phyloP scores from a whole-genome alignment of 148 eudicot genomes.

The Arbutus unedo region DNA sequence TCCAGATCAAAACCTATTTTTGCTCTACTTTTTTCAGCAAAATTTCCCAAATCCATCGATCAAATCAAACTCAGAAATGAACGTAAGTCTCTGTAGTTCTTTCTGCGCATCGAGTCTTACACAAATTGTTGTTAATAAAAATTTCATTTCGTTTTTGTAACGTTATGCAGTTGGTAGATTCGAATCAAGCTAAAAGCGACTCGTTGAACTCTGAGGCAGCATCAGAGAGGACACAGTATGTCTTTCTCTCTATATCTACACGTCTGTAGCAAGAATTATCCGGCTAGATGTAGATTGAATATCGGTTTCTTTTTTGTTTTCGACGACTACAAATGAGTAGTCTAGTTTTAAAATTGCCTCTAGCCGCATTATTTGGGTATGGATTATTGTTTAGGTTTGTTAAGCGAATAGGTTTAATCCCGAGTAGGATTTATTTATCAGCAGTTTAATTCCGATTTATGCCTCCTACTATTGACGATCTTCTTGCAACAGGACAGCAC shows the following conservation, averaged over 20 bases:
- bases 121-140: background rate
- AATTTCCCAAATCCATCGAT: background rate
- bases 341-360: background rate
- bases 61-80: background rate
- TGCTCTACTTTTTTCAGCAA: background rate
- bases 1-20: background rate
- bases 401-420: background rate
- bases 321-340: too few relatives aligned
- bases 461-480: too few relatives aligned
- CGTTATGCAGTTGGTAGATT: constrained; percentile 12
- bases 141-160: background rate
- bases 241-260: background rate
- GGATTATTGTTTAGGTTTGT: background rate
- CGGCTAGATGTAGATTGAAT: background rate
- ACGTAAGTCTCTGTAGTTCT: constrained; percentile 7
- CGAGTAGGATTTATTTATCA: background rate
- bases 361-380: background rate
- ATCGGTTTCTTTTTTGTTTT: too few relatives aligned
- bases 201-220: constrained; percentile 9
- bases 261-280: background rate
- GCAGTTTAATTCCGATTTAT: too few relatives aligned
- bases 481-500: too few relatives aligned
- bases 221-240: constrained; percentile 19
- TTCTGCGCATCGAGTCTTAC: background rate
- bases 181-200: background rate